Evolutionary conservation across 225 moss, liverwort and hornwort species (phyloP), one percentile per base, ranked within the genome.

Genomic region (Sphagnum tenellum): DNA sequence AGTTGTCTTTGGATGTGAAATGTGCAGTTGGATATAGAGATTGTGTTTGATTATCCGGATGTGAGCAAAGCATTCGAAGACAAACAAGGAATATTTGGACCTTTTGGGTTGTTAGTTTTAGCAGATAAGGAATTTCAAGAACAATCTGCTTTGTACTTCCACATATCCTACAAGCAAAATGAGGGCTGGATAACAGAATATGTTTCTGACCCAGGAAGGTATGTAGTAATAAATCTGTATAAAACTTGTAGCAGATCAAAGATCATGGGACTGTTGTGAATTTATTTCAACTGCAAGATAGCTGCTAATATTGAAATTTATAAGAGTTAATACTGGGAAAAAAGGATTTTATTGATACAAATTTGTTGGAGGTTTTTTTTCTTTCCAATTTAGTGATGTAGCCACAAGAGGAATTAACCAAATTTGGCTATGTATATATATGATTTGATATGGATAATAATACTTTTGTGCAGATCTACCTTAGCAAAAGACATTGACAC

Each of bases 161-260:
- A 53, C 61, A 48, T 69, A 3, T 60, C 61, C 1, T 14, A 50
- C 4, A 47, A 14, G 3, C 52, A 45, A 3, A 49, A 62, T 3
- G 61, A 49, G 6, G 29, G 7, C n/a, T 59, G 50, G 49, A 53
- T 12, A 7, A 52, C 61, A 52, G 8, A 60, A 12, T 60, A 60
- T 12, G 60, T 59, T 60, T 60, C 14, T 51, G 69, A 69, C 51
- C 69, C 49, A 50, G 61, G 61, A 59, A 69, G 69, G 69, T 56
- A 47, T 48, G 44, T 5, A 47, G 7, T 59, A 12, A 59, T 8
- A 7, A 3, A 5, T 44, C 59, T 29, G 49, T 4, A 59, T 7
- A 29, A 59, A 59, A 0, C 44, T 4, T 3, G 12, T 59, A 56
- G 59, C 7, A 5, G 44, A 7, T 59, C 13, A 59, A 59, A 8